Conservation (phyloP, 1,139 yeast genomes). For the Yamadazyma triangularis region DNA sequence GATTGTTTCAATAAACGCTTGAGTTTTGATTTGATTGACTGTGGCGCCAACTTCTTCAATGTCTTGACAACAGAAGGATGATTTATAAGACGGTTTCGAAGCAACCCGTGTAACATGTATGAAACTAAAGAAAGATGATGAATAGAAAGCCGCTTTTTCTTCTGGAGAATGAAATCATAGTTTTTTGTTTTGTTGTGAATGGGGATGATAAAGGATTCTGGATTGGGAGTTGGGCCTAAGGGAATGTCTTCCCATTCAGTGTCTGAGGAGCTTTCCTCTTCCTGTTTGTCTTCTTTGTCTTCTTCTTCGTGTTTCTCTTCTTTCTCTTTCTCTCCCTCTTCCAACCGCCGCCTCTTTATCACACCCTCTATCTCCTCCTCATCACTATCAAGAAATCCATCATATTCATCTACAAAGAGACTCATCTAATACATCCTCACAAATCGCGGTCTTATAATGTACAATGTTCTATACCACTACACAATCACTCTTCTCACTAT, state of each 20-base stretch:
- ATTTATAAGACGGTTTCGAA: slow-evolving; percentile 22
- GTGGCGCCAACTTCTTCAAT: slow-evolving; percentile 25
- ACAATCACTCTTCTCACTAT: too few relatives aligned
- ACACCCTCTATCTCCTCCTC: too few relatives aligned
- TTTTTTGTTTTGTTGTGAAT: slow-evolving; percentile 1
- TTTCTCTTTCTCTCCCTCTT: slow-evolving; percentile 30
- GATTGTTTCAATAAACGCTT: slow-evolving; percentile 14
- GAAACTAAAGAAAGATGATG: slow-evolving; percentile 24
- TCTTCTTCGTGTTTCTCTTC: too few relatives aligned
- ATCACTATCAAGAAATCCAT: too few relatives aligned
- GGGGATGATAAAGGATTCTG: slow-evolving; percentile 3
- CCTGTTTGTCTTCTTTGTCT: slow-evolving; percentile 33
- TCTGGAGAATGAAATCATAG: slow-evolving; percentile 2
- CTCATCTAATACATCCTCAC: too few relatives aligned
- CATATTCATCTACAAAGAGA: slow-evolving; percentile 5
- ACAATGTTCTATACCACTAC: too few relatives aligned
- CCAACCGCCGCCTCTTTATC: too few relatives aligned
- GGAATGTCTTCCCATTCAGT: slow-evolving; percentile 9
- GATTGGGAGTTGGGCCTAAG: not conserved
- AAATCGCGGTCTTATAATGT: too few relatives aligned
- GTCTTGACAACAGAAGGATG: slow-evolving; percentile 16
- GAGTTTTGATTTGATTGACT: slow-evolving; percentile 13
- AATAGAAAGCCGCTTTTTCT: slow-evolving; percentile 9
- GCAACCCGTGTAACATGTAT: slow-evolving; percentile 21
- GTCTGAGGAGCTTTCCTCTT: slow-evolving; percentile 19